A percentile compares a stretch with the other conserved stretches of the same genome.
These are phyloP conservation scores for Vitis hybrid DNA, from an alignment of 177 flowering plant species.

Conservation along the genomic window DNA sequence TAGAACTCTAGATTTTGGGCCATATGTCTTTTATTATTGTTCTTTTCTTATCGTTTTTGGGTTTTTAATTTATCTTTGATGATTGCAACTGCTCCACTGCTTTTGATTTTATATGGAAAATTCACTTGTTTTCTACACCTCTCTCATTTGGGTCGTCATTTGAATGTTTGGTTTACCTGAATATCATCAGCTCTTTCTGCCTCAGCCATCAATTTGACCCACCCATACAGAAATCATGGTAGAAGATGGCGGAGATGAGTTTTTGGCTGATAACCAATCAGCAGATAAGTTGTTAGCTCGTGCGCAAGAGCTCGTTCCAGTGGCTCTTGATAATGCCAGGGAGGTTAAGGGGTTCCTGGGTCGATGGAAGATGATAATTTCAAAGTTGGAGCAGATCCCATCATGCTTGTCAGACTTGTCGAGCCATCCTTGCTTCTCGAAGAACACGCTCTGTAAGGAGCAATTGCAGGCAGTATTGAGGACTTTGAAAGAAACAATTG, in stretches of 20 bases:
- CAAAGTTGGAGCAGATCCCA: constrained; percentile 74
- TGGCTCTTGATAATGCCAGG: constrained; percentile 56
- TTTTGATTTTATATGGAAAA: constrained; percentile 17
- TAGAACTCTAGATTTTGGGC: constrained; percentile 24
- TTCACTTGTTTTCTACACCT: constrained; percentile 3
- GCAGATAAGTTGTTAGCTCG: constrained; percentile 59
- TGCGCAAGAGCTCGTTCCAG: constrained; percentile 69
- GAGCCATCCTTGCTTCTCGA: constrained; percentile 89
- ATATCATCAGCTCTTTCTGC: constrained; percentile 24
- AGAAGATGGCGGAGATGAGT: constrained; percentile 42
- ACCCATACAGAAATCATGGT: constrained; percentile 45
- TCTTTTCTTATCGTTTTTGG: constrained; percentile 4
- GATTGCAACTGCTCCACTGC: constrained; percentile 57
- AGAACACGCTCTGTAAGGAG: constrained; percentile 81
- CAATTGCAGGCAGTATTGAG: constrained; percentile 74
- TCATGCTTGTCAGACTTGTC: constrained; percentile 74
- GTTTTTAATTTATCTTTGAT: constrained; percentile 21
- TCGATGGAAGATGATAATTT: constrained; percentile 80
- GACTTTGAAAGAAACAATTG: constrained; percentile 56
- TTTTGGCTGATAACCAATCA: constrained; percentile 26
- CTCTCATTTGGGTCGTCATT: constrained; percentile 22
- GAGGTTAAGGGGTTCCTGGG: constrained; percentile 68
- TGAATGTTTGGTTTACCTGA: constrained; percentile 16
- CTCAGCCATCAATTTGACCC: constrained; percentile 17
- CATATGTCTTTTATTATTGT: constrained; percentile 9